Conservation (phyloP, 2,329 filamentous ascomycete species). For the Lachnellula suecica region DNA sequence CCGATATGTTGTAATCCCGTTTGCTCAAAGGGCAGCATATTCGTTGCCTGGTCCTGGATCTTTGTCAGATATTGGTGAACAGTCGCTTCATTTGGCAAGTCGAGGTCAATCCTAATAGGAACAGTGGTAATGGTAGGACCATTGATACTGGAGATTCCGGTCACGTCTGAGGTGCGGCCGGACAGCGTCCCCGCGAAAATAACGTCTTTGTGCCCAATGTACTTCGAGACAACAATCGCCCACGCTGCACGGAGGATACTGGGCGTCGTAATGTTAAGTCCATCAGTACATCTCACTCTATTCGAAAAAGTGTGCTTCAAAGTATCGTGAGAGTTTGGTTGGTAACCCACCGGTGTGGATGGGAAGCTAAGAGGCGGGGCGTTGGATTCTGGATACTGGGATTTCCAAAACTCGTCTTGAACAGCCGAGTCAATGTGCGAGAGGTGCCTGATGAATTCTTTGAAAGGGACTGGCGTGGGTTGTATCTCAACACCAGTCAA, state of each 20-base stretch:
- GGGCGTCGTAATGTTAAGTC: constrained; percentile 24
- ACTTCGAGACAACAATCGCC: constrained; percentile 38
- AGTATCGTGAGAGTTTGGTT: constrained; percentile 45
- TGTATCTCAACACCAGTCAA: constrained; percentile 11
- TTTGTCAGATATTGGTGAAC: neutral
- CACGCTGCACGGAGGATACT: constrained; percentile 31
- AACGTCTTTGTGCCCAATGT: constrained; percentile 37
- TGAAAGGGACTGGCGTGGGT: constrained; percentile 38
- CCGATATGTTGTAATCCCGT: constrained; percentile 19
- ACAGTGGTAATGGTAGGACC: constrained; percentile 43
- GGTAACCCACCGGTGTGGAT: too few species aligned
- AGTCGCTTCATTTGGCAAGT: constrained; percentile 5
- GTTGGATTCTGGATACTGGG: constrained; percentile 41
- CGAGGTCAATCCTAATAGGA: constrained; percentile 37
- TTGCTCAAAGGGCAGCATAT: constrained; percentile 41
- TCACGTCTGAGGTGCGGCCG: constrained; percentile 37
- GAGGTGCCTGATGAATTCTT: constrained; percentile 46
- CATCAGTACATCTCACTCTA: too few species aligned
- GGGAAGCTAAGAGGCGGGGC: constrained; percentile 48
- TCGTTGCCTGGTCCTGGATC: constrained; percentile 44
- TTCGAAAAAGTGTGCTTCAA: constrained; percentile 39
- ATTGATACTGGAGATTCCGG: constrained; percentile 40
- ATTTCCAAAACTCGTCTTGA: constrained; percentile 45
- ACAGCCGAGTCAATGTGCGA: constrained; percentile 37
- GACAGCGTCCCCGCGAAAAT: constrained; percentile 42